Percentiles rank a stretch among this genome's conserved stretches.
Evolutionary conservation across 371 early-diverging fungal genomes (phyloP).

Genomic region (Nematocida sp.): DNA sequence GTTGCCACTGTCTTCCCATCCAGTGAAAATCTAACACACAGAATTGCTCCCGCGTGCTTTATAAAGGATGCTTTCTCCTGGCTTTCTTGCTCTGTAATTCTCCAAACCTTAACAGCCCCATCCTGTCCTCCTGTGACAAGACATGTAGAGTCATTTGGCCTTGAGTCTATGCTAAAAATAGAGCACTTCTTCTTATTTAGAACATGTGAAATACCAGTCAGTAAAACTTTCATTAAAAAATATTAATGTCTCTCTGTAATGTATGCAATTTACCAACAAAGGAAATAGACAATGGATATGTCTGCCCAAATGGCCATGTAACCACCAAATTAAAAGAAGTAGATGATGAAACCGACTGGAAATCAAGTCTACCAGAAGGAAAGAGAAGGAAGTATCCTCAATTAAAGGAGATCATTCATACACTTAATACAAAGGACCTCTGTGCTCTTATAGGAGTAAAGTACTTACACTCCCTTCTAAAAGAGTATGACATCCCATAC

Average conservation of each 20-base stretch:
- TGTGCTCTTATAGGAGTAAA: not conserved
- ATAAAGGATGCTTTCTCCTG: slow-evolving; percentile 28
- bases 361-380: no score
- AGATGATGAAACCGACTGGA: not conserved
- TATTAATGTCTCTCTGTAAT: slow-evolving; percentile 23
- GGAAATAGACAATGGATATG: slow-evolving; percentile 28
- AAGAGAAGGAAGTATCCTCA: not conserved
- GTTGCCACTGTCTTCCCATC: slow-evolving; percentile 62
- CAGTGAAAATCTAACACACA: slow-evolving; percentile 60
- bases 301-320: slow-evolving; percentile 49
- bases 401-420: not conserved
- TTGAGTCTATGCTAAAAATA: slow-evolving; percentile 35
- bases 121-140: slow-evolving; percentile 44
- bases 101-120: slow-evolving; percentile 44
- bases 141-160: slow-evolving; percentile 7
- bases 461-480: slow-evolving; percentile 5
- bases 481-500: not conserved
- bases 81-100: slow-evolving; percentile 34
- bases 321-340: slow-evolving; percentile 17
- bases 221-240: slow-evolving; percentile 54
- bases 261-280: slow-evolving; percentile 14
- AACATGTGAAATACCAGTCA: slow-evolving; percentile 28
- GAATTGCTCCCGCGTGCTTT: slow-evolving; percentile 67
- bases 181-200: slow-evolving; percentile 50
- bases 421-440: not conserved